A percentile compares a stretch with the other conserved stretches of the same genome.
phyloP scores from a whole-genome alignment of 2,329 filamentous ascomycete genomes.

The Aspergillus sp. region DNA sequence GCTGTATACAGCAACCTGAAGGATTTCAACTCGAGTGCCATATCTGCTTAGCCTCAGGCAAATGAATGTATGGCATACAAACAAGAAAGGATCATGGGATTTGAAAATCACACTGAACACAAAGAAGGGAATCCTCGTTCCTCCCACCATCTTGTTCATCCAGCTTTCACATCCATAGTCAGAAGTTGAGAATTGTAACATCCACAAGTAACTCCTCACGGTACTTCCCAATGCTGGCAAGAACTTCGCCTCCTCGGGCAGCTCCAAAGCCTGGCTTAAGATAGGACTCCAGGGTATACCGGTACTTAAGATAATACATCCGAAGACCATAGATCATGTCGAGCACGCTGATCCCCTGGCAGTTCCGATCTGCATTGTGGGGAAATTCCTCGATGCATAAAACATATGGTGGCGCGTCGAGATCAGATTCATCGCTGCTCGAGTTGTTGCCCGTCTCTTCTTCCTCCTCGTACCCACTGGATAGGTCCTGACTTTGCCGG shows the following conservation, averaged over 20 bases:
- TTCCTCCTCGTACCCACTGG: too few species aligned
- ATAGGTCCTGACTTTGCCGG: too few species aligned
- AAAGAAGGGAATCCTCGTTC: not conserved
- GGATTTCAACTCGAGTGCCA: not conserved
- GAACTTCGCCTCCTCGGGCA: not conserved
- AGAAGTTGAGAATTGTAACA: not conserved
- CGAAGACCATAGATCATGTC: not conserved
- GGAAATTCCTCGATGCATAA: not conserved
- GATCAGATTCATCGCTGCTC: not conserved
- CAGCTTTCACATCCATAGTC: not conserved
- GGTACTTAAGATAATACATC: not conserved
- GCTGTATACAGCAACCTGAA: not conserved
- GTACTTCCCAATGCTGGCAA: not conserved
- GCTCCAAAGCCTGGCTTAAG: not conserved
- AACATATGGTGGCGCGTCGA: not conserved
- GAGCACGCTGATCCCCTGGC: not conserved
- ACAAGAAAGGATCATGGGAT: not conserved
- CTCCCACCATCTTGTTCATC: too few species aligned
- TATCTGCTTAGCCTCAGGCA: not conserved
- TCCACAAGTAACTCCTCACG: not conserved
- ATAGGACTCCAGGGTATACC: not conserved
- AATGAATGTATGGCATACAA: not conserved
- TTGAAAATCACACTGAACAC: not conserved
- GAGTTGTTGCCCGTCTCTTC: not conserved
- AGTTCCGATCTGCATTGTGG: not conserved